These are phyloP conservation scores for Phytophthora tentaculata DNA, from an alignment of 352 stramenopile species.

Conservation along the genomic window DNA sequence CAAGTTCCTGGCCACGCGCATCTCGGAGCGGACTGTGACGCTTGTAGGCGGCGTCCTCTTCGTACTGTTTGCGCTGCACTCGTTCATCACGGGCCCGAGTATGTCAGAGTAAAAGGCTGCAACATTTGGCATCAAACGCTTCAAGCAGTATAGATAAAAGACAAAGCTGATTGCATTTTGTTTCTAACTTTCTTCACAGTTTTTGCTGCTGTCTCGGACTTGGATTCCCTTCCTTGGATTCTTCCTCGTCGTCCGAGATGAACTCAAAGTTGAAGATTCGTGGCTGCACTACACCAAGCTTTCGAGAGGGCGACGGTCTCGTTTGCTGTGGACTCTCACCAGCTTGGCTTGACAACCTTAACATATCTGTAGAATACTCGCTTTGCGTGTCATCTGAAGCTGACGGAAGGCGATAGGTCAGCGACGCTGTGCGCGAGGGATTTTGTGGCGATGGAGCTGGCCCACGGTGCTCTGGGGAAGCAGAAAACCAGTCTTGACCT, in stretches of 20 bases:
- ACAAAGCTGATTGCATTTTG: slow-evolving; percentile 28
- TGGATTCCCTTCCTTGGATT: slow-evolving; percentile 18
- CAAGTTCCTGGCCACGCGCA: slow-evolving; percentile 97
- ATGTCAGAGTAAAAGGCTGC: slow-evolving; percentile 34
- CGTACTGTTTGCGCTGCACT: slow-evolving; percentile 97
- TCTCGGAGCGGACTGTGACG: slow-evolving; percentile 97
- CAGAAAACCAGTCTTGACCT: slow-evolving; percentile 25
- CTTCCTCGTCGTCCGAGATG: slow-evolving; percentile 34
- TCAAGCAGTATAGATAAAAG: slow-evolving; percentile 38
- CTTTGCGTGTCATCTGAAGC: slow-evolving; percentile 13
- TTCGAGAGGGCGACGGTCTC: background rate
- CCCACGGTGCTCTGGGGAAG: slow-evolving; percentile 21
- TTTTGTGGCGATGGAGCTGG: slow-evolving; percentile 21
- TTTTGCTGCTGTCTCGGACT: slow-evolving; percentile 18
- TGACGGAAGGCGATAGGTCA: slow-evolving; percentile 16
- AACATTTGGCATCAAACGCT: slow-evolving; percentile 10
- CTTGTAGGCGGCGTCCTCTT: slow-evolving; percentile 97
- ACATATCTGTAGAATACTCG: slow-evolving; percentile 24
- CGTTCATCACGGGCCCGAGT: slow-evolving; percentile 90
- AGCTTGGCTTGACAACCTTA: slow-evolving; percentile 4
- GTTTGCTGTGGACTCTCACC: background rate
- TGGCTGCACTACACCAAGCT: slow-evolving; percentile 21
- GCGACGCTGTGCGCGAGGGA: slow-evolving; percentile 11
- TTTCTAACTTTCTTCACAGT: too few relatives aligned
- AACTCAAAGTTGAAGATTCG: slow-evolving; percentile 62